A percentile compares a stretch with the other conserved stretches of the same genome.
These are phyloP conservation scores for Lonicera japonica DNA, from an alignment of 129 eudicot genomes.

Conservation along the genomic window DNA sequence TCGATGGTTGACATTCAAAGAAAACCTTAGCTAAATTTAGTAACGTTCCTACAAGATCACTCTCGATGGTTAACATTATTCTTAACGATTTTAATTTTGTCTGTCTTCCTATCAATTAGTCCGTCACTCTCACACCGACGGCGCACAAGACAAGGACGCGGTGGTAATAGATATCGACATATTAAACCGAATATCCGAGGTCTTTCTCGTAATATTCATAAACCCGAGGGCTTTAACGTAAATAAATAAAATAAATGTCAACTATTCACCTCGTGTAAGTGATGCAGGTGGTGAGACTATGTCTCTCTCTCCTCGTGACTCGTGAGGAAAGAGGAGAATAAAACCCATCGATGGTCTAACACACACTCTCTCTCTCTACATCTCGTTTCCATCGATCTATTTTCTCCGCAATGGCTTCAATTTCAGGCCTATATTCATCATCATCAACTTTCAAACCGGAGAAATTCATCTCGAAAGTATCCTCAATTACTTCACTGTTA, in stretches of 20 bases:
- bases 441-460: conserved; percentile 21
- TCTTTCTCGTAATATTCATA: background rate
- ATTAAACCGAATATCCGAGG: background rate
- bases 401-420: conserved; percentile 24
- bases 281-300: background rate
- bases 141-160: background rate
- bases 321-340: background rate
- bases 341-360: conserved; percentile 10
- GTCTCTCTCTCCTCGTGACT: no score
- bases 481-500: background rate
- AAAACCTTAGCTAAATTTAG: no score
- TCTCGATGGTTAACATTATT: no score
- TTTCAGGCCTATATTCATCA: conserved; percentile 39
- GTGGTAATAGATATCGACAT: background rate
- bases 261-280: background rate
- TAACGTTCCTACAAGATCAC: no score
- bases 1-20: no score
- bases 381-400: conserved; percentile 37
- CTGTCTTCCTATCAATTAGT: background rate
- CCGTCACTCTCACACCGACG: background rate
- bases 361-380: conserved; percentile 12
- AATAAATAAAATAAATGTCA: background rate
- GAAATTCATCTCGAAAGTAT: conserved; percentile 22
- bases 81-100: background rate
- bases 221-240: background rate